Conservation (phyloP, 2,329 filamentous ascomycete genomes). For the Ampelomyces quisqualis region DNA sequence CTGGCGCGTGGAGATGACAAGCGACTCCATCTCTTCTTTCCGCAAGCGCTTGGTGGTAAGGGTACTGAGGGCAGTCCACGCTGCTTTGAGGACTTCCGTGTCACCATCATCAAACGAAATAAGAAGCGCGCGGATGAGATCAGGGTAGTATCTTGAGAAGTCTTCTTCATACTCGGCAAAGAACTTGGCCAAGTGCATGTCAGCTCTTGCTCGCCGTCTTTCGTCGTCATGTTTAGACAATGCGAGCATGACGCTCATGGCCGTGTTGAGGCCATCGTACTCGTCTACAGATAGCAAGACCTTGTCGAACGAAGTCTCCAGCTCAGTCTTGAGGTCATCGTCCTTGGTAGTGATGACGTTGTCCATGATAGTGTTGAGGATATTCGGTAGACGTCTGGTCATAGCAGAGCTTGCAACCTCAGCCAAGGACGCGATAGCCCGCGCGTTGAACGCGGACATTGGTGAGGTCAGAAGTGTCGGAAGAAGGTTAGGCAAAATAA, state of each 20-base stretch:
- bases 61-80: conserved; percentile 82
- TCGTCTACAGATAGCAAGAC: conserved; percentile 93
- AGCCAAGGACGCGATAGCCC: conserved; percentile 86
- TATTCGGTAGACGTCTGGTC: conserved; percentile 83
- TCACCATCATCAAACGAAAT: conserved; percentile 91
- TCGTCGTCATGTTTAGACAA: conserved; percentile 94
- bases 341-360: conserved; percentile 79
- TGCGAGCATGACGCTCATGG: conserved; percentile 88
- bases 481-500: conserved; percentile 93
- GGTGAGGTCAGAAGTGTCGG: conserved; percentile 88
- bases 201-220: conserved; percentile 73
- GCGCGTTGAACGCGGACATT: conserved; percentile 92
- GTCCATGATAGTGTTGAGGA: conserved; percentile 92
- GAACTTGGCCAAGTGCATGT: conserved; percentile 80
- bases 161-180: conserved; percentile 79
- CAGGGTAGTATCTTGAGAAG: conserved; percentile 93
- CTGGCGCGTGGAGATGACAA: conserved; percentile 83
- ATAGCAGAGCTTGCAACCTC: conserved; percentile 88
- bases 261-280: conserved; percentile 89
- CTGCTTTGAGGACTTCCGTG: conserved; percentile 77
- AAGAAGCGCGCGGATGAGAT: conserved; percentile 86
- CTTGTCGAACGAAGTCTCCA: conserved; percentile 80
- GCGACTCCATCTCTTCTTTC: conserved; percentile 97
- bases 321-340: conserved; percentile 69
- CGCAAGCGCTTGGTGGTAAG: conserved; percentile 79